phyloP scores from a whole-genome alignment of 106 monocot species.

The Gastrodia elata region DNA sequence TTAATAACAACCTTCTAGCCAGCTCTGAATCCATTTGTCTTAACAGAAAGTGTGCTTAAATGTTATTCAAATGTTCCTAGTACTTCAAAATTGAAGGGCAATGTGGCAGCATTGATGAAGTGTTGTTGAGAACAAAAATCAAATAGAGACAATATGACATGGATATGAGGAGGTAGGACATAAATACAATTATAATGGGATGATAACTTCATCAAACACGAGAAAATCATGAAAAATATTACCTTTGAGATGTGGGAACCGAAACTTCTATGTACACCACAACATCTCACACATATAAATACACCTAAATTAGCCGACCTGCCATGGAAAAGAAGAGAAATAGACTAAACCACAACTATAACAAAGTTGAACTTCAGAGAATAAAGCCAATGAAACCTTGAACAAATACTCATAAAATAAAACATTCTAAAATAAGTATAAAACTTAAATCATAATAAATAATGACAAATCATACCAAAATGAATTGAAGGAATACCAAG shows the following conservation, averaged over 20 bases:
- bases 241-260: constrained; percentile 22
- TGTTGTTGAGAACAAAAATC: not conserved
- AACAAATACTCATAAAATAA: not conserved
- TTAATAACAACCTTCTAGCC: not conserved
- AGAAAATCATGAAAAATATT: not conserved
- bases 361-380: not conserved
- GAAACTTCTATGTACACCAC: constrained; percentile 23
- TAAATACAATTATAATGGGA: not conserved
- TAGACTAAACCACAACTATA: not conserved
- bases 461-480: not conserved
- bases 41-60: not conserved
- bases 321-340: not conserved
- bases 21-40: not conserved
- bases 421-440: not conserved
- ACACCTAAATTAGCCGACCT: constrained; percentile 25
- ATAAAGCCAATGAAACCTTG: not conserved
- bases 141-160: not conserved
- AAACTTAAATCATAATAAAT: not conserved
- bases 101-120: not conserved
- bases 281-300: constrained; percentile 26
- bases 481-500: not conserved
- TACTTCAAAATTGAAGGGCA: not conserved
- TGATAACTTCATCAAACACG: not conserved
- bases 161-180: not conserved
- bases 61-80: not conserved